A percentile compares a stretch with the other conserved stretches of the same genome.
Conservation (phyloP, 257 asterid species). For the Nicotiana tomentosiformis region DNA sequence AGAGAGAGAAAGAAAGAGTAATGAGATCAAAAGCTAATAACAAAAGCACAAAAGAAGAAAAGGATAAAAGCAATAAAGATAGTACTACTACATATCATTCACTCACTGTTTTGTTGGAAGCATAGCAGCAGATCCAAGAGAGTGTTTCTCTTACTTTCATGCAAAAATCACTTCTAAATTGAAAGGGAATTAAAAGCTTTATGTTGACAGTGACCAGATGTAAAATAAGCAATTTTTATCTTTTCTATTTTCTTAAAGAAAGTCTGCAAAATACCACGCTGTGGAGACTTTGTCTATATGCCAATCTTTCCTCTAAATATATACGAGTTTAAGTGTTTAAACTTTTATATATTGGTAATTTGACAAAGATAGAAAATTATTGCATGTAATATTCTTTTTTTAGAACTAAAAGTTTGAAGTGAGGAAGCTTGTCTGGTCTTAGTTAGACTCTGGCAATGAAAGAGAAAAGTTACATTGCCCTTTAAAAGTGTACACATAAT, state of each 20-base stretch:
- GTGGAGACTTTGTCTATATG: slow-evolving; percentile 85
- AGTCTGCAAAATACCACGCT: slow-evolving; percentile 59
- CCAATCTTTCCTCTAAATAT: no score
- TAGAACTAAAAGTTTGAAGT: slow-evolving; percentile 15
- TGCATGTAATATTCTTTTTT: background rate
- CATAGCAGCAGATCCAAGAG: slow-evolving; percentile 51
- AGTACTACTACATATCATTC: background rate
- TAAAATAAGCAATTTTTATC: slow-evolving; percentile 23
- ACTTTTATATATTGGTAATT: no score
- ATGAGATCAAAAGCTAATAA: background rate
- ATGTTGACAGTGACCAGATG: slow-evolving; percentile 46
- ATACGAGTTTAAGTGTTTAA: no score
- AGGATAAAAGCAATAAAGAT: background rate
- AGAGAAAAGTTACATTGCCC: slow-evolving; percentile 47
- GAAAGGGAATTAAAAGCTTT: slow-evolving; percentile 29
- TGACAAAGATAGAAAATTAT: no score
- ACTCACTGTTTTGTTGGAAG: no score
- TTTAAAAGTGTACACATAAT: no score
- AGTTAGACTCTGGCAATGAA: slow-evolving; percentile 23
- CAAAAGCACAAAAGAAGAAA: background rate
- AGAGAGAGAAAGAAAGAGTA: background rate
- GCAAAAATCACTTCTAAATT: slow-evolving; percentile 45
- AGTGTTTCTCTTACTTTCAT: slow-evolving; percentile 62
- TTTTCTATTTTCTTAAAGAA: slow-evolving; percentile 21
- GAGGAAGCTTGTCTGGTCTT: slow-evolving; percentile 42